Evolutionary conservation across 2,329 filamentous ascomycete genomes (phyloP), one percentile per base, ranked within the genome.

Genomic region (Fusarium metavorans): DNA sequence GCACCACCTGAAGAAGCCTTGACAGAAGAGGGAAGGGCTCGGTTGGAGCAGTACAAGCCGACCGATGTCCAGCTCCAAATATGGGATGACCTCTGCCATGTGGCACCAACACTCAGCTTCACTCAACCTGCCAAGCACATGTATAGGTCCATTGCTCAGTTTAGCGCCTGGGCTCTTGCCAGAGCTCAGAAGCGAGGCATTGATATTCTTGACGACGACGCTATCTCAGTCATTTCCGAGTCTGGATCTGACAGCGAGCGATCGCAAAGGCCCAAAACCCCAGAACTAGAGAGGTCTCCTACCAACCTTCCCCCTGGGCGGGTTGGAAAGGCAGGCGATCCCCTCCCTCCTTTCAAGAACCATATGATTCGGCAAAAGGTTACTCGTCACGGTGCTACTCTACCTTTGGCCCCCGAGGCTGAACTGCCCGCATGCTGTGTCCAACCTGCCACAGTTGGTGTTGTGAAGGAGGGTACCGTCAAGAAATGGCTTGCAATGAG

Each of bases 41-140:
- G 87, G 14, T 79, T 97, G 18, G 85, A 87, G 39, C 91, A 88
- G 71, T 97, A 94, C 82, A 90, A 91, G 67, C 94, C 95, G 0
- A 99, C 97, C 0, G 91, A 97, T 77, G 96, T 98, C 0, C 95
- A 98, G 80, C 88, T 99, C 3, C 97, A 98, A 81, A 92, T 98
- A 2, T 98, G 96, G 95, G 96, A 98, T 67, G 94, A 98, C 77
- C 86, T 98, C 4, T 98, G 97, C 78, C 96, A 98, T 80, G 95
- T 97, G 7, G 92, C 93, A 0, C 94, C 96, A 1, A 98, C 95
- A 0, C 87, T 98, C n/a, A 97, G 94, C 78, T 98, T 98, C 81
- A 98, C 96, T 0, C 90, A 92, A n/a, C 97, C 97, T 1, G 97
- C 96, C 54, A 98, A 98, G 82, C 94, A 93, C 84, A 98, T 98